These are phyloP conservation scores for Deuterostichococcus epilithicus DNA, from an alignment of 139 green algal genomes.

Conservation along the genomic window DNA sequence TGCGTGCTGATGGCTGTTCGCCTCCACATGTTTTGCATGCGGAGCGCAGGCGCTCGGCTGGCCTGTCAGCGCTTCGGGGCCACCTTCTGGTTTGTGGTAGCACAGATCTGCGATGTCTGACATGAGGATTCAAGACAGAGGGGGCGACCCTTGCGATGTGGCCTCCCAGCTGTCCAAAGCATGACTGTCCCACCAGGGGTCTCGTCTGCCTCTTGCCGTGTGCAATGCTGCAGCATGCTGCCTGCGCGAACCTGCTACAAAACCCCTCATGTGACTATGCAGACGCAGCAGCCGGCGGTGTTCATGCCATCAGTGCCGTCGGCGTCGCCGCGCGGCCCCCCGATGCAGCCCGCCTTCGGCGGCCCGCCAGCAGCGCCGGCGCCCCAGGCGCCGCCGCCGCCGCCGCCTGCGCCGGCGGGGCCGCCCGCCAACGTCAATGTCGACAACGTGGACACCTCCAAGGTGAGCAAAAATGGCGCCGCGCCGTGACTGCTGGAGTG, in stretches of 20 bases:
- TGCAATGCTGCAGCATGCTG: background rate
- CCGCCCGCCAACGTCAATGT: slow-evolving; percentile 75
- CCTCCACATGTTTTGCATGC: no score
- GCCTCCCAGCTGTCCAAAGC: no score
- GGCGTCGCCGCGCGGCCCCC: background rate
- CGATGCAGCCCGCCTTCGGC: background rate
- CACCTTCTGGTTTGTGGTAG: no score
- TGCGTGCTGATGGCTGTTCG: no score
- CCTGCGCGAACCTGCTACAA: background rate
- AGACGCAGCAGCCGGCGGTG: background rate
- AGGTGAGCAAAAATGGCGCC: slow-evolving; percentile 23
- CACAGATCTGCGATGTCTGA: no score
- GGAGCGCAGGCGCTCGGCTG: no score
- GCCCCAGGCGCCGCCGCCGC: slow-evolving; percentile 3
- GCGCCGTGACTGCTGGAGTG: background rate
- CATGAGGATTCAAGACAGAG: no score
- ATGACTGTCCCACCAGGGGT: no score
- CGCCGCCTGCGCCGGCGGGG: slow-evolving; percentile 46
- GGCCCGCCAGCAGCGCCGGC: background rate
- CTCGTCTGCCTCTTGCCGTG: no score
- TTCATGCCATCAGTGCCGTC: background rate
- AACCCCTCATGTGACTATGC: background rate
- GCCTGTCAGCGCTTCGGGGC: no score
- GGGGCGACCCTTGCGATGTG: no score
- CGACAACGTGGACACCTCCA: slow-evolving; percentile 57